Conservation (phyloP, 1,284 basidiomycete species). For the Naganishia cerealis region DNA sequence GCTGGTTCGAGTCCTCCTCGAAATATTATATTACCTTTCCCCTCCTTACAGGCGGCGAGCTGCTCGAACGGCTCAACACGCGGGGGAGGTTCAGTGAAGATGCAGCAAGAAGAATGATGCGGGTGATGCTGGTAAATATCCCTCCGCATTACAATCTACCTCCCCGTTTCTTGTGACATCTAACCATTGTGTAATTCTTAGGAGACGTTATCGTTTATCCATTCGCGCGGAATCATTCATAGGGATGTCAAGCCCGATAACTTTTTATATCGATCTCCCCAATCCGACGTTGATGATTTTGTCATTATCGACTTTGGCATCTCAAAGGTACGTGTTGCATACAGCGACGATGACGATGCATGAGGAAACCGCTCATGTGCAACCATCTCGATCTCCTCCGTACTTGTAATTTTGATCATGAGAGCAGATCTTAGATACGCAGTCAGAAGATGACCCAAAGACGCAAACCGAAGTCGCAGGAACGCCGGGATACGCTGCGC, state of each 20-base stretch:
- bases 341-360: too few relatives aligned
- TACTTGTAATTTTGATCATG: not conserved
- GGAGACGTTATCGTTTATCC: slow-evolving; percentile 36
- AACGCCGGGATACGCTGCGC: slow-evolving; percentile 36
- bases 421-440: slow-evolving; percentile 28
- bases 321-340: slow-evolving; percentile 26
- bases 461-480: slow-evolving; percentile 32
- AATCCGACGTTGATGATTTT: slow-evolving; percentile 33
- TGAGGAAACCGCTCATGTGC: not conserved
- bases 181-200: not conserved
- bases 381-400: not conserved
- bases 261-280: slow-evolving; percentile 32
- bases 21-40: slow-evolving; percentile 35
- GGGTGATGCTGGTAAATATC: slow-evolving; percentile 28
- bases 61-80: slow-evolving; percentile 33
- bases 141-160: not conserved
- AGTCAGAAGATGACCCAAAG: slow-evolving; percentile 32
- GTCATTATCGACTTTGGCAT: slow-evolving; percentile 36
- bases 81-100: slow-evolving; percentile 32
- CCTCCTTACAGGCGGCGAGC: slow-evolving; percentile 33
- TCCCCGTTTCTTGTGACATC: not conserved
- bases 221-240: slow-evolving; percentile 32
- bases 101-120: slow-evolving; percentile 28
- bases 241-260: slow-evolving; percentile 36
- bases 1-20: slow-evolving; percentile 35